Evolutionary conservation across 1,284 basidiomycete species (phyloP), one percentile per base, ranked within the genome.

Genomic region (Rhodotorula sp.): DNA sequence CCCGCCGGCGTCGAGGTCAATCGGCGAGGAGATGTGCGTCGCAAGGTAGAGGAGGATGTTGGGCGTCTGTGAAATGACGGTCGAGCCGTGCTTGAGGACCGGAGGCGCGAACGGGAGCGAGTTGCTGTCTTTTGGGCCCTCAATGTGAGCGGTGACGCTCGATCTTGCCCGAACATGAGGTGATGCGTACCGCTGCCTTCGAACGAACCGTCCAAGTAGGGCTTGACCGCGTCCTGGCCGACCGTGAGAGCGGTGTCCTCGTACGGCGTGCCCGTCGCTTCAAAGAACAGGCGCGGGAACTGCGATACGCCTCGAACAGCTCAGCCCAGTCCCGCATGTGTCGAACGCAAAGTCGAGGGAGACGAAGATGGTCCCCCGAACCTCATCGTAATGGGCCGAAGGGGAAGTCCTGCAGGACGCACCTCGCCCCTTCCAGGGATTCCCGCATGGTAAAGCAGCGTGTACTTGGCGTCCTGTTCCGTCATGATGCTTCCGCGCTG

Each of bases 21-120:
- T 81, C 13, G 84, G 83, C 50, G 81, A 79, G 37, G 82, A 80
- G 69, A 84, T 81, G 76, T 82, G 82, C 44, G 81, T 78, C 19
- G 81, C 64, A 32, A 78, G 72, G 70, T 78, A 80, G 32, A 79
- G 67, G 39, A 80, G 68, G 70, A 81, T 80, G 73, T 77, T 79
- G 25, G 78, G 71, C 22, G 78, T 77, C 56, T 80, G 79, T 8
- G 76, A 77, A 48, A 80, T 68, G 56, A 79, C 56, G 8, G 66
- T 55, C 9, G 64, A 62, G 37, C 72, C 73, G 48, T 76, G 69
- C 9, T 55, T 29, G 61, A 83, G 79, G 13, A 82, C 57, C 8
- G 82, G 82, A 0, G 80, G 79, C 2, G 82, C 82, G 69, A 83
- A 81, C 15, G 80, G 79, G 8, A 73, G 51, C 1, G 77, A 72